These are phyloP conservation scores for Leptosphaerulina australis DNA, from an alignment of 2,329 filamentous ascomycete genomes.

Conservation along the genomic window DNA sequence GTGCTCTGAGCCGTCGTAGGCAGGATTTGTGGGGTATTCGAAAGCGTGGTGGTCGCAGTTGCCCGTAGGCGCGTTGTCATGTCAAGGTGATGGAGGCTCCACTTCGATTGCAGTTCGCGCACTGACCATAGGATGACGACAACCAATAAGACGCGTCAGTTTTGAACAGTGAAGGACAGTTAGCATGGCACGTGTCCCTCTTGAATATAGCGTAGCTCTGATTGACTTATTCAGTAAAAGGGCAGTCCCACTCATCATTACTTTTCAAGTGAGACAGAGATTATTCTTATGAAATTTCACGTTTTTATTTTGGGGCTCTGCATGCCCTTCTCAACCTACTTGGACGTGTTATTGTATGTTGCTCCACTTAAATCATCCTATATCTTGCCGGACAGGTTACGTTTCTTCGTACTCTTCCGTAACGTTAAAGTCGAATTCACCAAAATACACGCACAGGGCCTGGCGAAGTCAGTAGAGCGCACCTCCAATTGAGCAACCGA, in stretches of 20 bases:
- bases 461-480: constrained; percentile 23
- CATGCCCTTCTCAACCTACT: too few species aligned
- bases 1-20: neutral
- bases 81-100: constrained; percentile 17
- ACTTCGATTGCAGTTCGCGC: neutral
- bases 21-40: neutral
- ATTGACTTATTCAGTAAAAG: too few species aligned
- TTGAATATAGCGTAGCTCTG: too few species aligned
- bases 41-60: constrained; percentile 14
- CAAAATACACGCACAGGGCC: constrained; percentile 66
- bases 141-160: constrained; percentile 2
- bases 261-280: too few species aligned
- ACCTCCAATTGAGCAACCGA: neutral
- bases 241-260: too few species aligned
- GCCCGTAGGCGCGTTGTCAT: constrained; percentile 18
- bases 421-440: constrained; percentile 54
- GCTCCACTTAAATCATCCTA: too few species aligned
- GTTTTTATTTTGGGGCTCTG: too few species aligned
- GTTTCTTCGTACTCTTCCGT: constrained; percentile 20
- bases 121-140: constrained; percentile 1
- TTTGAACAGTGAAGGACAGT: neutral
- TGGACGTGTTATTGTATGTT: neutral
- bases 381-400: neutral
- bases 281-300: too few species aligned
- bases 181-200: too few species aligned